These are phyloP conservation scores for Cladophialophora bantiana DNA, from an alignment of 2,329 filamentous ascomycete genomes.

Conservation along the genomic window DNA sequence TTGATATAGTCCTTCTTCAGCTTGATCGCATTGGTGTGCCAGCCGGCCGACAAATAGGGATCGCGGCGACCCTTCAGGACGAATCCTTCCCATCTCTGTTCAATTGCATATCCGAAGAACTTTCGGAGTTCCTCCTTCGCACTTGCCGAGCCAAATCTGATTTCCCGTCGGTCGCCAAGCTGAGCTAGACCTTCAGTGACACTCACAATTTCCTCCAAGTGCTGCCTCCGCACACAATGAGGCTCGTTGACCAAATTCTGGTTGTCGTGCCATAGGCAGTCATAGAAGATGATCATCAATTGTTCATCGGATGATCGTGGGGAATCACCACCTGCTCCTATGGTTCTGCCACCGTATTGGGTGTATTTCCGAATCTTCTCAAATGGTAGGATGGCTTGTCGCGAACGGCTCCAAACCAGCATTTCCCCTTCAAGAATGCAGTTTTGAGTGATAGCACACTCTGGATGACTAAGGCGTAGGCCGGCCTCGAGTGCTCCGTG, in stretches of 20 bases:
- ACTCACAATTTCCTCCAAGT: slow-evolving; percentile 64
- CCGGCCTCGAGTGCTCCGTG: slow-evolving; percentile 70
- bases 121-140: slow-evolving; percentile 65
- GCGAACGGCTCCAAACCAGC: slow-evolving; percentile 74
- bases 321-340: slow-evolving; percentile 74
- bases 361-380: slow-evolving; percentile 84
- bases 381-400: slow-evolving; percentile 73
- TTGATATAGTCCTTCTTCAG: slow-evolving; percentile 85
- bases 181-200: slow-evolving; percentile 68
- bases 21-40: slow-evolving; percentile 71
- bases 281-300: slow-evolving; percentile 63
- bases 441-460: slow-evolving; percentile 65
- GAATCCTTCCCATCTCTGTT: slow-evolving; percentile 74
- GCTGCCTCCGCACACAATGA: slow-evolving; percentile 52
- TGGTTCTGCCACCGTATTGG: slow-evolving; percentile 71
- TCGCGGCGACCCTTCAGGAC: slow-evolving; percentile 78
- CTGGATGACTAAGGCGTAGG: slow-evolving; percentile 65
- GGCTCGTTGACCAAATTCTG: slow-evolving; percentile 58
- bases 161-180: slow-evolving; percentile 69
- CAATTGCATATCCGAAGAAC: slow-evolving; percentile 72
- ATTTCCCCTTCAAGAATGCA: slow-evolving; percentile 88
- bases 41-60: slow-evolving; percentile 70
- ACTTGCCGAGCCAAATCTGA: slow-evolving; percentile 66
- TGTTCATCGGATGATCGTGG: slow-evolving; percentile 44
- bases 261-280: slow-evolving; percentile 65